Conservation (phyloP, 176 grass and related monocot genomes). For the Stipa capillata region DNA sequence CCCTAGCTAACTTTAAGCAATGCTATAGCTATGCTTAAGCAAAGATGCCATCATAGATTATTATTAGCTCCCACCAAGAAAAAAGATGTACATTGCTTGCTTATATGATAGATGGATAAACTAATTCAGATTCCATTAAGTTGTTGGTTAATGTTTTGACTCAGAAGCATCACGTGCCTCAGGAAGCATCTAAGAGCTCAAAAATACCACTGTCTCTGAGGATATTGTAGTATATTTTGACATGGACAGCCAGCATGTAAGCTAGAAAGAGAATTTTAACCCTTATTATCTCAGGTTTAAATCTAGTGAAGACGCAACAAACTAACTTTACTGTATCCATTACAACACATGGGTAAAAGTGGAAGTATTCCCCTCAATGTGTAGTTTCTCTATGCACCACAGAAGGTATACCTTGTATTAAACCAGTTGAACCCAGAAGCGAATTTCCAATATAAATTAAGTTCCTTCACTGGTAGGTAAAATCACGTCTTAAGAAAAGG, state of each 20-base stretch:
- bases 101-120: too few relatives aligned
- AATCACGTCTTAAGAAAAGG: neutral
- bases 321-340: neutral
- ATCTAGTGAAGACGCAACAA: neutral
- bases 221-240: neutral
- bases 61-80: too few relatives aligned
- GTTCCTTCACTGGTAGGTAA: slow-evolving; percentile 1
- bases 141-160: too few relatives aligned
- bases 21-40: too few relatives aligned
- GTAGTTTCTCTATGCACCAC: neutral
- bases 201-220: neutral
- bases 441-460: neutral
- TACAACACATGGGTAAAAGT: neutral
- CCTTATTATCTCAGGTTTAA: neutral
- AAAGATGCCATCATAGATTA: neutral
- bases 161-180: neutral
- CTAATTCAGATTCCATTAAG: too few relatives aligned
- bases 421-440: neutral
- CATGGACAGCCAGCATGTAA: neutral
- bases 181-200: neutral
- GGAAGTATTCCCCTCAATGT: neutral
- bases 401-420: neutral
- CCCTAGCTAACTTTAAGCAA: neutral
- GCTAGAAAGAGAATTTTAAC: neutral
- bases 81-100: neutral